A percentile compares a stretch with the other conserved stretches of the same genome.
Evolutionary conservation across 345 rosid genomes (phyloP).

Genomic region (Eucalyptus tenuipes): DNA sequence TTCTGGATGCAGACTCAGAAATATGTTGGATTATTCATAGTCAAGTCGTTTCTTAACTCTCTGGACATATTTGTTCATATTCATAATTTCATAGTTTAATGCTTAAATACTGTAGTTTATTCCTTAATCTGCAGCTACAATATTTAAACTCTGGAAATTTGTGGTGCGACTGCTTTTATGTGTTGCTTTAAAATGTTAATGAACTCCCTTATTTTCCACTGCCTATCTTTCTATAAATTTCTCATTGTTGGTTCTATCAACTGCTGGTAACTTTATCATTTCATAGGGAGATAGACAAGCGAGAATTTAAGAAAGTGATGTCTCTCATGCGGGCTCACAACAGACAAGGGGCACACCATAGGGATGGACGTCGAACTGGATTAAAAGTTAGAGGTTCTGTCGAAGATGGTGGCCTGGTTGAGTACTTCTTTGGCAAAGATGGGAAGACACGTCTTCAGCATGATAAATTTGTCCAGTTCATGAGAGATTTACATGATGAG

Average conservation of each 20-base stretch:
- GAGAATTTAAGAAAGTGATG: conserved; percentile 94
- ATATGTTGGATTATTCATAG: background rate
- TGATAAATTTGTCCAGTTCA: conserved; percentile 65
- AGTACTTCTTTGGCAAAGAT: conserved; percentile 79
- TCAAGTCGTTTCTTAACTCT: background rate
- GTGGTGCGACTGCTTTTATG: background rate
- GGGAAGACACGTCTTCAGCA: conserved; percentile 49
- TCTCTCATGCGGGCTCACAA: conserved; percentile 75
- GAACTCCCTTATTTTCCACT: background rate
- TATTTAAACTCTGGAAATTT: background rate
- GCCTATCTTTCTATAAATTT: background rate
- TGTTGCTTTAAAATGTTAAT: background rate
- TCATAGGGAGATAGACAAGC: conserved; percentile 63
- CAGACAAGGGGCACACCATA: conserved; percentile 67
- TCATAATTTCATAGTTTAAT: background rate
- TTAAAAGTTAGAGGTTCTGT: conserved; percentile 54
- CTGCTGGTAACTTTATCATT: background rate
- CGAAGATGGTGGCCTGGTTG: conserved; percentile 77
- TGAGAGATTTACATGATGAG: conserved; percentile 65
- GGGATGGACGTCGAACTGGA: conserved; percentile 60
- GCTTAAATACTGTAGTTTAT: background rate
- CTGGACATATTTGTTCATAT: background rate
- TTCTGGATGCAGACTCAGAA: background rate
- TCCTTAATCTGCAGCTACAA: background rate
- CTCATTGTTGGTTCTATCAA: background rate